Conservation (phyloP, 1,139 yeast species). For the Kodamaea anthophila region DNA sequence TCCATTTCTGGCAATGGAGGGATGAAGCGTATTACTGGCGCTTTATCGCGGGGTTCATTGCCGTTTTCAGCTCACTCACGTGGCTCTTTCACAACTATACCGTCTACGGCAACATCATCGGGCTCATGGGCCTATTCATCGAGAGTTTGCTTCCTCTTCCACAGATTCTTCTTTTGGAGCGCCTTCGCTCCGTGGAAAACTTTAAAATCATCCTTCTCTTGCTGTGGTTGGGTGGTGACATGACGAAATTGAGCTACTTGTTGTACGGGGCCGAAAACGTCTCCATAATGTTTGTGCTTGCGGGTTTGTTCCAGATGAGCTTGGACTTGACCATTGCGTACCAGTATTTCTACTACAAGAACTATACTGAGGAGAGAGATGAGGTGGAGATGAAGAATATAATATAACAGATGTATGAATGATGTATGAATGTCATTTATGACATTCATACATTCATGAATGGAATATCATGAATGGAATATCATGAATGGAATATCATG, state of each 20-base stretch:
- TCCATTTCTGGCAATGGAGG: constrained; percentile 83
- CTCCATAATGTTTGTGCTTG: constrained; percentile 62
- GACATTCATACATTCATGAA: too few species aligned
- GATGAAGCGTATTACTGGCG: constrained; percentile 58
- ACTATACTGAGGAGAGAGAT: too few species aligned
- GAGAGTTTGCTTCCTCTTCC: constrained; percentile 87
- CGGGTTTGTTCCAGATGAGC: constrained; percentile 76
- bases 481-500: too few species aligned
- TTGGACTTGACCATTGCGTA: constrained; percentile 71
- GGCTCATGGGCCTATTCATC: constrained; percentile 65
- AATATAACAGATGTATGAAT: too few species aligned
- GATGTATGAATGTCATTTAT: too few species aligned
- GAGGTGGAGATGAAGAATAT: constrained; percentile 7
- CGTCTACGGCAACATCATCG: constrained; percentile 53
- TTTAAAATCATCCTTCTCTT: constrained; percentile 68
- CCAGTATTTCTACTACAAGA: constrained; percentile 60
- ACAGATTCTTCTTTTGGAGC: constrained; percentile 67
- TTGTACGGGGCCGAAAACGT: constrained; percentile 67
- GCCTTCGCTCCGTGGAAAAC: constrained; percentile 67
- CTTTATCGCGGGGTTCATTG: constrained; percentile 48
- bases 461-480: too few species aligned
- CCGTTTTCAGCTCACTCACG: constrained; percentile 38
- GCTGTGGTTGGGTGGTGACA: constrained; percentile 88
- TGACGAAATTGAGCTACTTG: constrained; percentile 67
- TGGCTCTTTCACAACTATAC: constrained; percentile 32